Conservation (phyloP, 2,329 filamentous ascomycete genomes). For the Alternaria triticimaculans region DNA sequence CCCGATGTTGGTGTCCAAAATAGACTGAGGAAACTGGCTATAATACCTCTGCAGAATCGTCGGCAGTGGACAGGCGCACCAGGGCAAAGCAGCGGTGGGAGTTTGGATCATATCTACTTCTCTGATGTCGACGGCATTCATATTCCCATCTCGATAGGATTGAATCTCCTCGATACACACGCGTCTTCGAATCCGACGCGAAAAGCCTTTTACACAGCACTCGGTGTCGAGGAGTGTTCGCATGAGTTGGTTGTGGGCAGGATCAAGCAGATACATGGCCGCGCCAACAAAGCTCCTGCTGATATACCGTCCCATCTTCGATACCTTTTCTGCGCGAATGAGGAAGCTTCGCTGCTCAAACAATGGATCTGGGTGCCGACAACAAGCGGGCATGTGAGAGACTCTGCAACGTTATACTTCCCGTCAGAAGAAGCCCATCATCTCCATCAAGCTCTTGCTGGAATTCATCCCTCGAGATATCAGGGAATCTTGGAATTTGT, state of each 20-base stretch:
- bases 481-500: background rate
- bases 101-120: slow-evolving; percentile 21
- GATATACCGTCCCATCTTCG: background rate
- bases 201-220: slow-evolving; percentile 12
- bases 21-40: slow-evolving; percentile 11
- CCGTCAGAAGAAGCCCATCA: slow-evolving; percentile 17
- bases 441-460: slow-evolving; percentile 11
- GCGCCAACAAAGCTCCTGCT: background rate
- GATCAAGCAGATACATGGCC: slow-evolving; percentile 5
- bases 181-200: slow-evolving; percentile 12
- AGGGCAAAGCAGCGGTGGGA: background rate
- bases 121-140: slow-evolving; percentile 1
- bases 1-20: background rate
- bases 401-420: slow-evolving; percentile 12
- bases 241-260: slow-evolving; percentile 12
- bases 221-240: slow-evolving; percentile 25
- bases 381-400: background rate
- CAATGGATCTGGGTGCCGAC: slow-evolving; percentile 11
- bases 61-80: slow-evolving; percentile 22
- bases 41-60: slow-evolving; percentile 18
- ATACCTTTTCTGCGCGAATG: slow-evolving; percentile 21
- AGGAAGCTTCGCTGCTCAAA: background rate
- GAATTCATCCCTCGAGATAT: background rate
- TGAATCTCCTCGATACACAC: slow-evolving; percentile 13
- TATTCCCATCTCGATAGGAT: slow-evolving; percentile 16